phyloP scores from a whole-genome alignment of 2,329 filamentous ascomycete species.

The Endoconidiophora laricicola region DNA sequence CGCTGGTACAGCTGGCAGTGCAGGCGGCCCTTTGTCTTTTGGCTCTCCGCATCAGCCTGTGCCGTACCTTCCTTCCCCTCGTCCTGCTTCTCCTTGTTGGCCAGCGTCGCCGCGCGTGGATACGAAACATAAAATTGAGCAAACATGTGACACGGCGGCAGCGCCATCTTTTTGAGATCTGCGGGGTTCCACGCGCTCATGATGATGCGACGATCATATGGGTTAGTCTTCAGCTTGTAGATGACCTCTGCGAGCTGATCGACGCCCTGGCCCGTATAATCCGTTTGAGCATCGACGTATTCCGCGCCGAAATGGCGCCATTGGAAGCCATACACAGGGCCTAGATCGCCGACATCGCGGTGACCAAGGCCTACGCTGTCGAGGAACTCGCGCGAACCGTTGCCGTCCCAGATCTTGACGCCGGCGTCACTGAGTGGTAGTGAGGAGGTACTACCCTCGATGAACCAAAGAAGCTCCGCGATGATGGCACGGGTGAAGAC shows the following conservation, averaged over 20 bases:
- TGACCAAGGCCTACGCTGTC: conserved; percentile 69
- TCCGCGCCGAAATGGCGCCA: conserved; percentile 96
- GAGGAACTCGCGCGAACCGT: conserved; percentile 78
- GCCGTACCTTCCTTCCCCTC: conserved; percentile 16
- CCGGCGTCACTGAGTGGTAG: conserved; percentile 58
- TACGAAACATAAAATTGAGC: conserved; percentile 88
- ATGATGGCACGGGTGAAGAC: conserved; percentile 85
- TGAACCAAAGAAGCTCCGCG: conserved; percentile 90
- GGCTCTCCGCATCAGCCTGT: conserved; percentile 12
- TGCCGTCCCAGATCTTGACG: conserved; percentile 97
- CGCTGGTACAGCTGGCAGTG: conserved; percentile 87
- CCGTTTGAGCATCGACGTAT: conserved; percentile 60
- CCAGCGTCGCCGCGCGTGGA: conserved; percentile 24
- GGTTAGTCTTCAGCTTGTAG: conserved; percentile 63
- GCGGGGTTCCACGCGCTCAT: conserved; percentile 87
- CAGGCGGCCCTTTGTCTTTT: conserved; percentile 49
- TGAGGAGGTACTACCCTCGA: conserved; percentile 70
- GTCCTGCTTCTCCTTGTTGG: conserved; percentile 1
- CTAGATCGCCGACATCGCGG: conserved; percentile 74
- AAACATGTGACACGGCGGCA: conserved; percentile 95
- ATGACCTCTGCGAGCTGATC: conserved; percentile 90
- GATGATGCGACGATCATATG: conserved; percentile 81
- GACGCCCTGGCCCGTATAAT: conserved; percentile 78
- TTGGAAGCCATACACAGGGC: conserved; percentile 95
- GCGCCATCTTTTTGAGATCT: conserved; percentile 72